Evolutionary conservation across 2,329 filamentous ascomycete species (phyloP), one percentile per base, ranked within the genome.

Genomic region (Pseudogymnoascus sp.): DNA sequence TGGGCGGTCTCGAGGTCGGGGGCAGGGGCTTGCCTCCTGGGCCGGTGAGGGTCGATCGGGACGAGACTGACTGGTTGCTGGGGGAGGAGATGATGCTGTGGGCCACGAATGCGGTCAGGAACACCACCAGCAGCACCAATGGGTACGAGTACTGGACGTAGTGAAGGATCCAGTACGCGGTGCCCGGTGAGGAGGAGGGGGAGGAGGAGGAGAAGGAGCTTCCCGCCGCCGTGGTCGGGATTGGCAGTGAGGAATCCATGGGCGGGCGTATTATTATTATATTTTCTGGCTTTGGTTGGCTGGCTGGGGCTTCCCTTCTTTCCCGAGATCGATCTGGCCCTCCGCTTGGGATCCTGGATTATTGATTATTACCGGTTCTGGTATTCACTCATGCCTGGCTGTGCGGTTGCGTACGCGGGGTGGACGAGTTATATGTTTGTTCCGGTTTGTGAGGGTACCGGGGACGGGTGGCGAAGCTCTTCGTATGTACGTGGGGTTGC

Each of bases 1-100:
- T 86, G 89, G 65, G 53, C 26, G 53, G 53, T 38, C 53, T 81
- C 83, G 60, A 80, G 73, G n/a, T 68, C 10, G 65, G 69, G 40
- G 91, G 92, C 62, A 97, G 79, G 35, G 91, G 91, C 74, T 96
- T 93, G 68, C 93, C 93, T 63, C 91, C 93, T 1, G 93, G 92
- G n/a, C 93, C 93, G 62, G 82, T 86, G 67, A 83, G 75, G 33
- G 67, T 69, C 21, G 71, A 69, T 64, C 73, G 70, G 10, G 65
- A 61, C 65, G 77, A 74, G 44, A 76, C 72, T 69, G 77, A 74
- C 66, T 75, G 75, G 66, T 79, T 77, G 68, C 77, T 77, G 67
- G 74, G 80, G 68, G 76, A 75, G 19, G 80, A 77, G 65, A 81
- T 71, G 66, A 89, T 81, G 69, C 85, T 87, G 72, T 83, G 83